A percentile compares a stretch with the other conserved stretches of the same genome.
phyloP scores from a whole-genome alignment of 2,329 filamentous ascomycete genomes.

The Colletotrichum melonis region DNA sequence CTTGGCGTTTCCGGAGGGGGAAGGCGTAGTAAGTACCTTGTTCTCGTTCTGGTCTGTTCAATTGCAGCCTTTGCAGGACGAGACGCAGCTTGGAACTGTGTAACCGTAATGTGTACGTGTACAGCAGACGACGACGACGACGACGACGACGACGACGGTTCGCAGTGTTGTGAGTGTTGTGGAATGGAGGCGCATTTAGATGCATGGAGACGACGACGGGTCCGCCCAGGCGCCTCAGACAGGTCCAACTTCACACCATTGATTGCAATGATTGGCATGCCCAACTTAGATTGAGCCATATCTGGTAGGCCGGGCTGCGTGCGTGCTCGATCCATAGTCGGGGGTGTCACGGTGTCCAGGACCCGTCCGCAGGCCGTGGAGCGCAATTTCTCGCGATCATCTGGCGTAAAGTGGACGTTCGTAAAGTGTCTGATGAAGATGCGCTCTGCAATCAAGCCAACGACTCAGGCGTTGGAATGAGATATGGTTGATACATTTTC shows the following conservation, averaged over 20 bases:
- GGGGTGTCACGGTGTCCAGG: constrained; percentile 3
- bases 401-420: constrained; percentile 10
- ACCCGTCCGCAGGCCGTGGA: constrained; percentile 14
- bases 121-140: not conserved
- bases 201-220: not conserved
- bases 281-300: constrained; percentile 10
- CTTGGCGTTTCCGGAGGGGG: not conserved
- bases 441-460: not conserved
- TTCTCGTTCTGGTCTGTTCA: not conserved
- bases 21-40: not conserved
- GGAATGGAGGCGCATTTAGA: constrained; percentile 3
- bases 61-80: not conserved
- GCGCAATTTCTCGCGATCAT: constrained; percentile 32
- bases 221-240: not conserved
- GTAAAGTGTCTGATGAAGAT: not conserved
- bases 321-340: not conserved
- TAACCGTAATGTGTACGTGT: not conserved
- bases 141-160: not conserved
- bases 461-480: not conserved
- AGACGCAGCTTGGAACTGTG: not conserved
- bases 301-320: constrained; percentile 14
- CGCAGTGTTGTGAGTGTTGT: not conserved
- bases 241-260: not conserved
- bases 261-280: constrained; percentile 11
- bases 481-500: not conserved